phyloP scores from a whole-genome alignment of 306 rosid genomes.

The Begonia loranthoides region DNA sequence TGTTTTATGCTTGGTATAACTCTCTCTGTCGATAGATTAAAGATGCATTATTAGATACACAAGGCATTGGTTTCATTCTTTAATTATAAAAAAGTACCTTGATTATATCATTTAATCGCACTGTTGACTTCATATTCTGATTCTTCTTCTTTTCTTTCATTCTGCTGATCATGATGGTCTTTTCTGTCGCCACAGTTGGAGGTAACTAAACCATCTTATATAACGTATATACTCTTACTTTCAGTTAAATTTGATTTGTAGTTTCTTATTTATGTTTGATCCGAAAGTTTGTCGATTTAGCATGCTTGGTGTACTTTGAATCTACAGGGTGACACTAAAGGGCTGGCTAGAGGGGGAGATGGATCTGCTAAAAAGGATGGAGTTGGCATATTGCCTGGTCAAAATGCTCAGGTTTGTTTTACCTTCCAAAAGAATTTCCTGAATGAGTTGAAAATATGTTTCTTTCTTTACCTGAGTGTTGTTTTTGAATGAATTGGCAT shows the following conservation, averaged over 20 bases:
- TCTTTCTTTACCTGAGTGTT: conserved; percentile 9
- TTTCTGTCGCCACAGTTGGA: conserved; percentile 38
- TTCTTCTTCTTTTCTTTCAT: conserved; percentile 3
- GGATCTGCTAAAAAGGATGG: conserved; percentile 55
- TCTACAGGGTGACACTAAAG: conserved; percentile 77
- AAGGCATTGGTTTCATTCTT: background rate
- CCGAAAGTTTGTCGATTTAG: background rate
- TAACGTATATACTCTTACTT: background rate
- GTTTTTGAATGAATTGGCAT: conserved; percentile 19
- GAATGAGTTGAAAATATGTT: background rate
- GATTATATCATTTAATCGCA: background rate
- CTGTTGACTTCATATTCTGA: conserved; percentile 10
- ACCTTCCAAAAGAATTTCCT: background rate
- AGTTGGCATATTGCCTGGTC: conserved; percentile 35
- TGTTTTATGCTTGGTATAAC: too few relatives aligned
- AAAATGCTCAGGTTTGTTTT: conserved; percentile 53
- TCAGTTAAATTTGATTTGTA: too few relatives aligned
- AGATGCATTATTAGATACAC: too few relatives aligned
- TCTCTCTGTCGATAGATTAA: too few relatives aligned
- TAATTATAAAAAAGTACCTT: background rate
- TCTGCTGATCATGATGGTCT: conserved; percentile 18
- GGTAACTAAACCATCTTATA: conserved; percentile 31
- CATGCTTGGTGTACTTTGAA: background rate
- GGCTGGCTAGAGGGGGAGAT: conserved; percentile 51
- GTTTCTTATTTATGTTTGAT: too few relatives aligned